These are phyloP conservation scores for Eutrema yunnanense DNA, from an alignment of 345 rosid genomes.

Conservation along the genomic window DNA sequence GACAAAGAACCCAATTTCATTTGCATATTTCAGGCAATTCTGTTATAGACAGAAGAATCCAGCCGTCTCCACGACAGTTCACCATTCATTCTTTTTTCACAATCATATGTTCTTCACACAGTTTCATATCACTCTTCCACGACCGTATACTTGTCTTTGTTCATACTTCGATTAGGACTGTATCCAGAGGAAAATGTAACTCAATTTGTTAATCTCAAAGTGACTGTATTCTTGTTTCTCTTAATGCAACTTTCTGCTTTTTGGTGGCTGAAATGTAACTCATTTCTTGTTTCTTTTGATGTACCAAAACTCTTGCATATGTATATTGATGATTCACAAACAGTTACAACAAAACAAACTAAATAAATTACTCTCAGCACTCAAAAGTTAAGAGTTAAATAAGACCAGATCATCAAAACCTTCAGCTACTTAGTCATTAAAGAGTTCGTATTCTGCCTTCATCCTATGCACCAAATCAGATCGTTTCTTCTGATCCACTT, in stretches of 20 bases:
- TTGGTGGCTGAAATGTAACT: neutral
- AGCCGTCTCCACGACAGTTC: neutral
- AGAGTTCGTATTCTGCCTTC: neutral
- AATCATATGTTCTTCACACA: neutral
- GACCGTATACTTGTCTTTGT: neutral
- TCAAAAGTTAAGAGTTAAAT: neutral
- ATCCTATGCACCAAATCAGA: neutral
- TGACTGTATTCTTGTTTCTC: neutral
- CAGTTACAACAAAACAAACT: neutral
- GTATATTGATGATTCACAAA: neutral
- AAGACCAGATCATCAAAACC: neutral
- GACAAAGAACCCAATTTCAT: neutral
- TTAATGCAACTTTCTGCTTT: constrained; percentile 7
- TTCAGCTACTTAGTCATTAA: neutral
- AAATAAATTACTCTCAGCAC: neutral
- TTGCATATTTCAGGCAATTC: neutral
- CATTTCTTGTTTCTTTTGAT: neutral
- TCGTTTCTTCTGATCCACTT: neutral
- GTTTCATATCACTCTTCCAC: neutral
- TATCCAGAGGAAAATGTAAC: neutral
- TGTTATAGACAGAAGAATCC: neutral
- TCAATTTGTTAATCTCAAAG: neutral
- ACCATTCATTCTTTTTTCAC: neutral
- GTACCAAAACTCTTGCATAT: neutral
- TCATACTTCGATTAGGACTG: constrained; percentile 12